A percentile compares a stretch with the other conserved stretches of the same genome.
Evolutionary conservation across 306 rosid genomes (phyloP).

Genomic region (Malus orientalis): DNA sequence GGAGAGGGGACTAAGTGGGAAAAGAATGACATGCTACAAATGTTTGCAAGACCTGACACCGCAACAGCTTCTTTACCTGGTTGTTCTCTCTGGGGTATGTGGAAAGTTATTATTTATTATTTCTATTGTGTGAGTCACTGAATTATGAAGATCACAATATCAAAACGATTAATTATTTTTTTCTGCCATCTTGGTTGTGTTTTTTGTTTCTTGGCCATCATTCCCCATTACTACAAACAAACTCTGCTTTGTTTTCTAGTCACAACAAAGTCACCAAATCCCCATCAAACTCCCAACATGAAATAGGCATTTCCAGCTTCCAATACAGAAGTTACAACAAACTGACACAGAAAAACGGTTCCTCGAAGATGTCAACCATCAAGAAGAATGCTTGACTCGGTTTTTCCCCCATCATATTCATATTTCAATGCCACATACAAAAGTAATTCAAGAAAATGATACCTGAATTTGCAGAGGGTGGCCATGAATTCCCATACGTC

Average conservation of each 20-base stretch:
- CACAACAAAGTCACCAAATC: no score
- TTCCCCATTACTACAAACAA: not conserved
- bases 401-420: no score
- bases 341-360: no score
- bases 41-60: constrained; percentile 8
- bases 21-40: constrained; percentile 3
- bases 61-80: not conserved
- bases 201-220: not conserved
- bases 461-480: no score
- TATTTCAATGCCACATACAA: no score
- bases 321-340: no score
- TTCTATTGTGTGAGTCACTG: not conserved
- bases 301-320: no score
- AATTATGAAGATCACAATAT: not conserved
- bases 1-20: not conserved
- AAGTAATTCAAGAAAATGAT: no score
- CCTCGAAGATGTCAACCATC: no score
- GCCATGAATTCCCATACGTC: no score
- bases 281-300: no score
- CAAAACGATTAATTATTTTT: not conserved
- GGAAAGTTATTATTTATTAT: not conserved
- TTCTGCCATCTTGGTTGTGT: not conserved
- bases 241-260: not conserved
- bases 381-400: no score
- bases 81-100: not conserved